Evolutionary conservation across 495 filamentous ascomycete species (phyloP), one percentile per base, ranked within the genome.

Genomic region (Tetracladium setigerum): DNA sequence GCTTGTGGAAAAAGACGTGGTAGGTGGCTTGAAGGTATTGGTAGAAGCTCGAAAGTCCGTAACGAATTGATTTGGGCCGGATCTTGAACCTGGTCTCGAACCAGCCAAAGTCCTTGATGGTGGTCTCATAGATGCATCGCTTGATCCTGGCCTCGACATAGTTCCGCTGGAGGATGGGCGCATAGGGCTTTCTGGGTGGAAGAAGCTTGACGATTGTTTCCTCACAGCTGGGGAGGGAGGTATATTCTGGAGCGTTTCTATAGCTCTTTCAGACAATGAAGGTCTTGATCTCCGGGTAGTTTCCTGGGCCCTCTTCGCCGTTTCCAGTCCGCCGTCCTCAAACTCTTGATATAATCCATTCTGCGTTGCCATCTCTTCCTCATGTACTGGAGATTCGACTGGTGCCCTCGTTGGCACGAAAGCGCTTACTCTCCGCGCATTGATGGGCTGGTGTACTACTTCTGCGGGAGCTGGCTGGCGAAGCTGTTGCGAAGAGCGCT

Each of bases 211-310:
- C 46, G 67, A 66, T 47, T 79, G 65, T 48, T 71, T 66, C 9
- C 61, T 58, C n/a, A 75, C 65, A 2, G 70, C 74, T 7, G 83
- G 83, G 14, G 83, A 84, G 0, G 80, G 71, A 2, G 83, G 78
- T 16, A 86, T 71, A 38, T 73, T 69, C 24, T 82, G 69, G 11
- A 87, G 62, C 0, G 79, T 84, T 50, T 84, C 81, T 30, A 84
- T 77, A 10, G 83, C 84, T 34, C 83, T 67, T 41, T 87, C 83
- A 12, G 80, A 82, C 17, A 87, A 62, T 1, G 83, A 86, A 17
- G 78, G 76, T 14, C 56, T 36, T 38, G 56, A 18, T 31, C 42
- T 48, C 42, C 41, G 40, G 30, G 46, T n/a, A n/a, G 16, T 24
- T 15, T 22, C 63, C 52, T 15, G 57, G 43, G 22, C 47, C 50